Evolutionary conservation across 129 eudicot species (phyloP), one percentile per base, ranked within the genome.

Genomic region (carrot (Daucus carota)): DNA sequence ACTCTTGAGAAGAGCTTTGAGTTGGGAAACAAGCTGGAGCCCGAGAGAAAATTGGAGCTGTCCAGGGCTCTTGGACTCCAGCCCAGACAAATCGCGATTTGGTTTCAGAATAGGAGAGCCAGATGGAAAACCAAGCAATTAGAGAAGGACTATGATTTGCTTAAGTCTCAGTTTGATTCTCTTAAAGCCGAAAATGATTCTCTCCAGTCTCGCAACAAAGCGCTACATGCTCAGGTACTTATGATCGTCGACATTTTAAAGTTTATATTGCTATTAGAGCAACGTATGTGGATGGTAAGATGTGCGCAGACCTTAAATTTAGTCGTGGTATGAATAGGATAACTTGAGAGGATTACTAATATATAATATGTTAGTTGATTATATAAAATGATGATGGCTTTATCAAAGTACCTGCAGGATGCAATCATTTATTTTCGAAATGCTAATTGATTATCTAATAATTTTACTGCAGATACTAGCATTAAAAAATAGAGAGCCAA

Each of bases 111-210:
- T 78, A 83, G 99, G 65, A 87, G 99, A 76, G 99, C 99, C 10
- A 83, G 99, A 73, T 95, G 99, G 99, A 95, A 95, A 80, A 95
- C 99, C 3, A 95, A 95, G 80, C 99, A 95, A 78, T 78, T 95
- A 77, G 99, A 95, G 86, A 95, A 92, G 77, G 95, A 95, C 77
- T 95, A 89, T 83, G 94, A 95, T 65, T 76, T 85, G 31, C 91
- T 95, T 62, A 95, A 95, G 85, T 77, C 91, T 83, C 97, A 95
- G 76, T 95, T 91, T 81, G 96, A 95, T 20, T 90, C 92, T 44
- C 78, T 95, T 79, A 92, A 92, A 72, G 94, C 97, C 43, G 97
- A 95, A 66, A 95, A 95, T 82, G 97, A 91, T 79, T 86, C 97
- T 60, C 96, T 95, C 26, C 90, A 83, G 70, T 75, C 96, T 79